Base-by-base conservation (phyloP, 345 rosid genomes). In the Acer saccharum region DNA sequence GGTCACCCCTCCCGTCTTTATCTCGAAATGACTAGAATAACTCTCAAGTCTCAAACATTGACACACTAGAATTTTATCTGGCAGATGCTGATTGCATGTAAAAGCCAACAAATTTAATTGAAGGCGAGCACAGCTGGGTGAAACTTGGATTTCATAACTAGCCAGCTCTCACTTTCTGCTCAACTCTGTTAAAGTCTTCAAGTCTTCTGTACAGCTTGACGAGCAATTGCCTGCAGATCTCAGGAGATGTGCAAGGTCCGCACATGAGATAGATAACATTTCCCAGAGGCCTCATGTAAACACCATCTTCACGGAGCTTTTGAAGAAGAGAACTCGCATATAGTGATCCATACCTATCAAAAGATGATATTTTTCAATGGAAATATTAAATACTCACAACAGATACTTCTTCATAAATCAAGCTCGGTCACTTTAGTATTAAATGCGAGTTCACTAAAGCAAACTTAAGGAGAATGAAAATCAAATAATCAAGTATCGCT, bases 201-300 rank as follows among this genome's bases (percentile, higher is more conserved):
- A 96, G 94, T 73, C 90, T 82, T 68, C 29, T 76, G 73, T 85
- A 68, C 76, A 95, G 90, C 75, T 89, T 91, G 80, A 79, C 8
- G 32, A 96, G 94, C 9, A 88, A 86, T 67, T 55, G 83, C n/a
- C 67, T 65, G 90, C 98, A 96, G 74, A 77, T 78, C 54, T 86
- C 83, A 6, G 98, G 90, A 54, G 93, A 74, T 12, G 97, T 89
- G 76, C 94, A 92, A 70, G 99, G 98, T 0, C 97, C 94, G 71
- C 94, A 94, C 91, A 96, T 89, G 79, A 96, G 87, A 79, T 96
- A 96, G 16, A 96, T 83, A 21, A 94, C 97, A 82, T 91, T 91
- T 48, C 99, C 99, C 23, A 96, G 87, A 65, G 98, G 97, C 64
- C 97, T 88, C 86, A 73, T 81, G 89, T 90, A 89, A 70, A 96